Base-by-base conservation (phyloP, 306 rosid genomes). In the Arachis stenosperma region DNA sequence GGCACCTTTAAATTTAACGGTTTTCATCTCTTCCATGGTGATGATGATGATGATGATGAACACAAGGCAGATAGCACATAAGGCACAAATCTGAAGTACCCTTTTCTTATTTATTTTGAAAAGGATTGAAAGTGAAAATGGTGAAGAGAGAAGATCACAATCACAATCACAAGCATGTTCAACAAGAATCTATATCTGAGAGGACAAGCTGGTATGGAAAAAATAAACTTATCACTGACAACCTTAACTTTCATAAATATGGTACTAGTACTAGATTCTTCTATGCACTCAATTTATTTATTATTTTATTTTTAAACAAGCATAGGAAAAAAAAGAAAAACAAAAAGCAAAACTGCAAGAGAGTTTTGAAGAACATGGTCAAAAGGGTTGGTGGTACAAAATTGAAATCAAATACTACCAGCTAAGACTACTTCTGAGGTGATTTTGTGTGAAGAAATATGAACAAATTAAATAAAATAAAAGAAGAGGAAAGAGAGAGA, bases 161-260 rank as follows among this genome's bases (percentile, higher is more conserved):
- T 50, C 80, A 65, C 11, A 76, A 67, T 11, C 37, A 57, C 51
- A 55, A 8, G 51, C 80, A 65, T n/a, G 79, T 68, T 50, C 61
- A 46, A 3, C 79, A 56, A 55, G 61, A 75, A 75, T 81, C 74
- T 57, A 70, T 73, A 69, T 39, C 44, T 17, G 65, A 67, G 70
- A 74, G 64, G 74, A 75, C 79, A 69, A 73, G 79, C 78, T 75
- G 82, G 75, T 51, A 66, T 72, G 3, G 4, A 33, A 33, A 33
- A 52, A 10, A 11, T 3, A 46, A 74, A 79, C 75, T 67, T 48
- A 61, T 62, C 37, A 33, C 37, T 2, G 77, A 79, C 78, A 84
- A 69, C 79, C 81, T 81, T 67, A 65, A 55, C 40, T 27, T 46
- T 37, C 44, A 73, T 67, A 58, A 48, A 48, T 48, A 48, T 48